Base-by-base conservation (phyloP, 2,329 filamentous ascomycete species). In the Verticillium nubilum region DNA sequence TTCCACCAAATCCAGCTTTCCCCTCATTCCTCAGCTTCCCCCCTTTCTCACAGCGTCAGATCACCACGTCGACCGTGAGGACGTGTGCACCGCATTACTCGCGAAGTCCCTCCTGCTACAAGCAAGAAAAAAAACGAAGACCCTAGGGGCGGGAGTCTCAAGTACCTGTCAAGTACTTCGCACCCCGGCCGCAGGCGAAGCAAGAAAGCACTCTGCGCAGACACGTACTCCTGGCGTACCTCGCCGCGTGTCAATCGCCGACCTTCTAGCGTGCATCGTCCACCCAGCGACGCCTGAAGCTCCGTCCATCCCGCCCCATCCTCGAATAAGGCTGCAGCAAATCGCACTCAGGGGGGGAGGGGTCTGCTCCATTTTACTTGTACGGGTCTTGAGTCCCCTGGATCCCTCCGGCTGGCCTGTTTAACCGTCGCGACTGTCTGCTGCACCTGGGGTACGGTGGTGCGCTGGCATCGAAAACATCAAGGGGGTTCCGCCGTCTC, bases 301-400 rank as follows among this genome's bases (percentile, higher is more conserved):
- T 54, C 54, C 50, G 54, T 27, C 29, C 42, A 27, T 35, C 26
- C 50, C 50, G 27, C 47, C 33, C n/a, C 28, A 26, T 61, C 56
- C 50, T 61, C 61, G 61, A 62, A 62, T 62, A 61, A 61, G 61
- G 59, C 56, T 61, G 50, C 59, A 61, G 59, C 25, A 61, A 59
- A 57, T 29, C 50, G 47, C 25, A 19, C 29, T 52, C 54, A 26
- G 56, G 42, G 42, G 42, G n/a, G 7, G 29, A 31, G n/a, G n/a
- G n/a, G n/a, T n/a, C n/a, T n/a, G n/a, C 33, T 23, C 19, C 42
- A 47, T 47, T 47, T 47, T 47, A 47, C n/a, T n/a, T n/a, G n/a
- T n/a, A n/a, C 17, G 42, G 42, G n/a, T n/a, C 23, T 23, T 23
- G 42, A 25, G 17, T 5, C 12, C 42, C 19, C 42, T 47, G 42